Evolutionary conservation across 257 asterid genomes (phyloP), one percentile per base, ranked within the genome.

Genomic region (Salvia hispanica): DNA sequence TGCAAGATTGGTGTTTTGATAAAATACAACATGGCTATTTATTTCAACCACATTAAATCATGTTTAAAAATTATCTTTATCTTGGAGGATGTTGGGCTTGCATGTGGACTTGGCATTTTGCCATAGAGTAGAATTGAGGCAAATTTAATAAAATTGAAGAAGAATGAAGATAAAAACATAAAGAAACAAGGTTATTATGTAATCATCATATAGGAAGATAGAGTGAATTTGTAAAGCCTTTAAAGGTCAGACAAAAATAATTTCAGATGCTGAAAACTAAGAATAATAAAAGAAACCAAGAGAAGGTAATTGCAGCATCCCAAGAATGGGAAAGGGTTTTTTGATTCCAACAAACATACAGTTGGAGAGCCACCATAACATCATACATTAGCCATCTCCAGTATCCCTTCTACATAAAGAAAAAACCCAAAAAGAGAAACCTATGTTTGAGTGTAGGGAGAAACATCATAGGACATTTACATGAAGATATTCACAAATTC

Each of bases 1-100:
- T 68, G 67, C 80, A 57, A 62, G 63, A 74, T 70, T 70, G 74
- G 62, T 62, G 48, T 71, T 40, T 45, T n/a, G n/a, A n/a, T n/a
- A 46, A 59, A 54, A 58, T 55, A 74, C 72, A 65, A 63, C 25
- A 42, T 46, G 43, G 2, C 7, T 25, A 4, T 16, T 2, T 43
- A n/a, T 48, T 11, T 58, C 64, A 2, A 59, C 33, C 50, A 25
- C 64, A 59, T 14, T 59, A 36, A 59, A 3, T 58, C 16, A 37
- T 58, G 7, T 14, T 34, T 5, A 7, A 36, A 5, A 34, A n/a
- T 21, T 36, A 58, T 7, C 46, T 37, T 5, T 34, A 4, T 13
- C 40, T 56, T 12, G 18, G 39, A 5, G 10, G 61, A 55, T 11
- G 40, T 5, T 56, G 44, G 12, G 3, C 34, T 51, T 18, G 57